Evolutionary conservation across 352 stramenopile species (phyloP).

Genomic region (Pythium chondricola): DNA sequence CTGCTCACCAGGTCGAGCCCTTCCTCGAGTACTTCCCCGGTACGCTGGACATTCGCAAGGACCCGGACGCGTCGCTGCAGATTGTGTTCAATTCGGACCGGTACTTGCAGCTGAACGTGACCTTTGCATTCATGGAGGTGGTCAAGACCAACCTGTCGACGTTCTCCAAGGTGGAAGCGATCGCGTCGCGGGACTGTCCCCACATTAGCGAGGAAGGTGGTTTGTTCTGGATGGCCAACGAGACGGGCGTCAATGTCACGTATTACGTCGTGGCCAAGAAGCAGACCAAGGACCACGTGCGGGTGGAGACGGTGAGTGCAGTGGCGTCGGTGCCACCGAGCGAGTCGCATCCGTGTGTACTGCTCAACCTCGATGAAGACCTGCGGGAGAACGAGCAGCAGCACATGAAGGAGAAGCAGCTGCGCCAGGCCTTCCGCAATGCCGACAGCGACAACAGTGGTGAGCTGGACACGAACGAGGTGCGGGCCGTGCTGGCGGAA

Average conservation of each 20-base stretch:
- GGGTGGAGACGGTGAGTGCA: constrained; percentile 47
- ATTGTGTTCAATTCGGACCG: constrained; percentile 75
- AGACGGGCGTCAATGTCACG: constrained; percentile 70
- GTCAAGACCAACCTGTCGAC: constrained; percentile 57
- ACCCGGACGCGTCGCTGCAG: constrained; percentile 49
- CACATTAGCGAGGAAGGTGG: constrained; percentile 80
- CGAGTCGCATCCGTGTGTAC: constrained; percentile 48
- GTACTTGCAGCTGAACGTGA: constrained; percentile 86
- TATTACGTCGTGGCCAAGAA: constrained; percentile 80
- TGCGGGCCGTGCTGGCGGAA: constrained; percentile 58
- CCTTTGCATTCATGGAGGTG: constrained; percentile 73
- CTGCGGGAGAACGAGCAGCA: constrained; percentile 67
- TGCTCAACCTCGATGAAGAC: constrained; percentile 64
- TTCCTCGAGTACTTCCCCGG: constrained; percentile 86
- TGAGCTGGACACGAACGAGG: constrained; percentile 71
- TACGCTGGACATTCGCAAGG: constrained; percentile 72
- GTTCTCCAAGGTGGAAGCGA: constrained; percentile 59
- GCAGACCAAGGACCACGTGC: constrained; percentile 36
- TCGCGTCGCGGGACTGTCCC: constrained; percentile 38
- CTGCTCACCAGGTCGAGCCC: constrained; percentile 62
- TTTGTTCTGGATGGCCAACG: constrained; percentile 83
- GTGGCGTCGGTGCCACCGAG: constrained; percentile 42
- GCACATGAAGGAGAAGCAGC: constrained; percentile 81
- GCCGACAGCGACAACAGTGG: constrained; percentile 71
- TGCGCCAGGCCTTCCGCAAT: constrained; percentile 70